phyloP scores from a whole-genome alignment of 768 basidiomycete genomes.

The Xerocomellus chrysenteron region DNA sequence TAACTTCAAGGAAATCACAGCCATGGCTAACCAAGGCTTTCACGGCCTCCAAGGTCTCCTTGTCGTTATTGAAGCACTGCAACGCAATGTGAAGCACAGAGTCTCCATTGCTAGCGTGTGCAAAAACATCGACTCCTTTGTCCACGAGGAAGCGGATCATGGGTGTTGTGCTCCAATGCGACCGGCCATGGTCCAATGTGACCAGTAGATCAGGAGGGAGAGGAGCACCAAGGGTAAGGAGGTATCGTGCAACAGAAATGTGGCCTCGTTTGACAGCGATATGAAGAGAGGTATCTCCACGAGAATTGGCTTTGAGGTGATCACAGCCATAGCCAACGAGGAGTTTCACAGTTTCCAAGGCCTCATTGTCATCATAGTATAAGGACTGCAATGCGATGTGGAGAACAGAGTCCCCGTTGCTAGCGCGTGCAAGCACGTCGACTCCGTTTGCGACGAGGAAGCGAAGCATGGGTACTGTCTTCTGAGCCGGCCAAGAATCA shows the following conservation, averaged over 20 bases:
- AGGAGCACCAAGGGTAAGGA: too few species aligned
- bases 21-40: neutral
- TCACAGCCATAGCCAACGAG: neutral
- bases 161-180: too few species aligned
- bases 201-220: too few species aligned
- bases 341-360: neutral
- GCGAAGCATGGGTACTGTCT: neutral
- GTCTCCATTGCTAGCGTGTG: neutral
- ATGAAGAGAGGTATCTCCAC: too few species aligned
- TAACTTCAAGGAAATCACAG: neutral
- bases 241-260: too few species aligned
- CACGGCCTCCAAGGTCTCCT: neutral
- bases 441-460: neutral
- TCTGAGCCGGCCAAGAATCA: too few species aligned
- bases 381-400: too few species aligned
- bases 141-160: neutral
- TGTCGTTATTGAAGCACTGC: neutral
- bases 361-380: neutral
- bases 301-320: too few species aligned
- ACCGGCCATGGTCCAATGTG: too few species aligned
- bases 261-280: too few species aligned
- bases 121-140: neutral
- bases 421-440: neutral
- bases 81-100: neutral
- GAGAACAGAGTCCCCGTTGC: neutral